These are phyloP conservation scores for Lasiodiplodia sp. DNA, from an alignment of 2,329 filamentous ascomycete genomes.

Conservation along the genomic window DNA sequence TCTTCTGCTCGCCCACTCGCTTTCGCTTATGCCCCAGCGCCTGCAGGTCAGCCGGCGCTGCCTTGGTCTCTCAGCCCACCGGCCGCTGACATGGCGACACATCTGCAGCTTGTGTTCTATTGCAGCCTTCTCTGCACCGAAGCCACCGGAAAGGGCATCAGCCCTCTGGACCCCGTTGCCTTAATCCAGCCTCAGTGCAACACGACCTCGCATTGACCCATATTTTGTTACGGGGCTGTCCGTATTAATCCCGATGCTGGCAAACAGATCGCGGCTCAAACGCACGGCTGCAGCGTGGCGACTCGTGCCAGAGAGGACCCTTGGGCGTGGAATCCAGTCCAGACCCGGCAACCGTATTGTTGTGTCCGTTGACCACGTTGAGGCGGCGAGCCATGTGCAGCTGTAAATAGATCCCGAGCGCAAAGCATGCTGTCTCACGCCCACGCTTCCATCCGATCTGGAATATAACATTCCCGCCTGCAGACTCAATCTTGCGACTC, in stretches of 20 bases:
- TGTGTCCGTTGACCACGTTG: slow-evolving; percentile 19
- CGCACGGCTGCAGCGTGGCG: slow-evolving; percentile 15
- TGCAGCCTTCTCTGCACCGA: slow-evolving; percentile 21
- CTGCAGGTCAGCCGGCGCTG: neutral
- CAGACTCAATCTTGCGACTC: neutral
- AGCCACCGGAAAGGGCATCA: slow-evolving; percentile 6
- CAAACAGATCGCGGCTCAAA: slow-evolving; percentile 22
- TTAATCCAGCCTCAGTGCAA: slow-evolving; percentile 20
- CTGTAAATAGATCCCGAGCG: neutral
- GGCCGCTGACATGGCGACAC: slow-evolving; percentile 13
- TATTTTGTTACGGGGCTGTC: slow-evolving; percentile 9
- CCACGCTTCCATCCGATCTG: neutral
- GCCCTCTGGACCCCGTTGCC: neutral
- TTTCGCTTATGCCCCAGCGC: slow-evolving; percentile 6
- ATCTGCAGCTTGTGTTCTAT: slow-evolving; percentile 19
- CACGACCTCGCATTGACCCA: slow-evolving; percentile 8
- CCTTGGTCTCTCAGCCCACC: slow-evolving; percentile 6
- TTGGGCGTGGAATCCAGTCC: slow-evolving; percentile 6
- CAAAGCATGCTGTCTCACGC: neutral
- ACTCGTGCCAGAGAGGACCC: slow-evolving; percentile 9
- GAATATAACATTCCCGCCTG: slow-evolving; percentile 6
- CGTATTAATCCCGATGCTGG: slow-evolving; percentile 19
- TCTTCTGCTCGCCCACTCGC: slow-evolving; percentile 15
- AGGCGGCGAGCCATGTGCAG: neutral
- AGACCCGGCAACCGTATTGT: slow-evolving; percentile 9